Base-by-base conservation (phyloP, 2,329 filamentous ascomycete genomes). In the Magnaporthales sp. region DNA sequence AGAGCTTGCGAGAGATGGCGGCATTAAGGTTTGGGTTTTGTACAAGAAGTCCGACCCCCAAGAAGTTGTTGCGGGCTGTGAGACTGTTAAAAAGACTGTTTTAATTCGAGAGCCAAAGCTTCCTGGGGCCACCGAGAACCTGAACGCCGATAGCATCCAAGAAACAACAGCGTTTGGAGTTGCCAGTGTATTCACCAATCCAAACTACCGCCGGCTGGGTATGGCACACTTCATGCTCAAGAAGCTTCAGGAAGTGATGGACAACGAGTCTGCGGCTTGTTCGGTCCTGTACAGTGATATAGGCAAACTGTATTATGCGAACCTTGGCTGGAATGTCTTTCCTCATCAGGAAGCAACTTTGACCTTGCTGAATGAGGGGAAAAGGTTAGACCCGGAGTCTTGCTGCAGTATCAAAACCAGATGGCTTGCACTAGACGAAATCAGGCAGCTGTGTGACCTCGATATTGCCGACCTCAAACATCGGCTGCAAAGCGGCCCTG, bases 251-350 rank as follows among this genome's bases (percentile, higher is more conserved):
- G 69, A 76, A 60, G 68, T 68, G n/a, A 74, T 79, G 69, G 77
- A 79, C 67, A 19, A 64, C 46, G 71, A 73, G n/a, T 70, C 74
- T 67, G 74, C 73, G 51, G 76, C 74, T 68, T 60, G 64, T 32
- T 78, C 76, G 62, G 71, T 75, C 11, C 68, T 79, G 30, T 78
- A 76, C 70, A 78, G 75, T 69, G 75, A 75, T 63, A 70, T 73
- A 32, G 72, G 75, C 38, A 70, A 72, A n/a, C 68, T 70, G 4
- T 75, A 77, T 68, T 79, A 76, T 66, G 67, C 72, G 38, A 69
- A 69, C 19, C 69, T 79, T 8, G 78, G 77, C 38, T 80, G 74
- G 78, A 67, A 70, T 24, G 71, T 74, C 2, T 73, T 74, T 63
- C 70, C 73, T 5, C 75, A 74, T 1, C 70, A 70, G 2, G 74